Percentiles rank a stretch among this genome's conserved stretches.
phyloP scores from a whole-genome alignment of 1,284 basidiomycete species.

The Schizophyllum commune region DNA sequence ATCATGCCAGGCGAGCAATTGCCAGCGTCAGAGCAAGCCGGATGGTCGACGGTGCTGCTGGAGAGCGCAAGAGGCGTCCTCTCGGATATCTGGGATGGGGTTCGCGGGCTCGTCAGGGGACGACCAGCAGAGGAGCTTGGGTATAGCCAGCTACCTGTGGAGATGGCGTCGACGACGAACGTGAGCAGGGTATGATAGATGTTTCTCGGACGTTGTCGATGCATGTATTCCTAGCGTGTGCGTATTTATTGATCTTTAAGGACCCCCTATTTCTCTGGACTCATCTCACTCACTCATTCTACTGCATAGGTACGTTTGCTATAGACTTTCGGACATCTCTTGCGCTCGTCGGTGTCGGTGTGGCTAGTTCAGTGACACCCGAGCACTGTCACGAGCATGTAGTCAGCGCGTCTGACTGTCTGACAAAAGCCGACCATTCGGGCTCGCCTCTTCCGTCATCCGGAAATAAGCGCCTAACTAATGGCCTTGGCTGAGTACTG shows the following conservation, averaged over 20 bases:
- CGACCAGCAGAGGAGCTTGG: constrained; percentile 33
- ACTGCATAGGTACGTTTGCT: too few relatives aligned
- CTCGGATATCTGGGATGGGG: constrained; percentile 35
- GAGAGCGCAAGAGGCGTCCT: constrained; percentile 33
- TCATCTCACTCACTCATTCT: too few relatives aligned
- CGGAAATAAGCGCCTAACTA: background rate
- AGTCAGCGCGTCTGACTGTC: background rate
- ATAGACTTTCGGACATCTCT: too few relatives aligned
- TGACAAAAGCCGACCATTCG: background rate
- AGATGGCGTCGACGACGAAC: constrained; percentile 37
- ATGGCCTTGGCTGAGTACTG: too few relatives aligned
- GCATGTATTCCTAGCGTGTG: background rate
- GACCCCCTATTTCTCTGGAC: too few relatives aligned
- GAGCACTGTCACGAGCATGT: too few relatives aligned
- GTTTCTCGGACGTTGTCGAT: background rate
- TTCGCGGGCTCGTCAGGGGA: constrained; percentile 35
- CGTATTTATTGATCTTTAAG: background rate
- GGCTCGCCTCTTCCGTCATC: background rate
- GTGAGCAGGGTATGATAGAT: constrained; percentile 2
- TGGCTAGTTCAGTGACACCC: too few relatives aligned
- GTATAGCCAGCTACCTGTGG: constrained; percentile 65
- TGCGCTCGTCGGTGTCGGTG: too few relatives aligned
- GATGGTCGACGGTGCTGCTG: constrained; percentile 37
- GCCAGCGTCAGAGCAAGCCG: constrained; percentile 19
- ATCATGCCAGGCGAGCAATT: constrained; percentile 55